Conservation (phyloP, 2,329 filamentous ascomycete species). For the Alternaria hordeiaustralica region DNA sequence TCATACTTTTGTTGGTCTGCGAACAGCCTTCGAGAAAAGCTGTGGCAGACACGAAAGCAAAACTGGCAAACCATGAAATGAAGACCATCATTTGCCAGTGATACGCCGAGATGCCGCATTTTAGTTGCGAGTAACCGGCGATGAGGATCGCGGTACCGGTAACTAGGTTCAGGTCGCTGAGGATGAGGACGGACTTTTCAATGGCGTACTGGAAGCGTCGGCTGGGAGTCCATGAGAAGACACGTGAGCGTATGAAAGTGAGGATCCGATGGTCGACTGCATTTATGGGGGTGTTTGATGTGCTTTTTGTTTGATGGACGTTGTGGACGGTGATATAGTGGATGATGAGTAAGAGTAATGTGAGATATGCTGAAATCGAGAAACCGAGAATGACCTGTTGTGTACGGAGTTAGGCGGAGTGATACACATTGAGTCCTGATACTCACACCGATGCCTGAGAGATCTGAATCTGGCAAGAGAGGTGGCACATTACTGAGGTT, state of each 20-base stretch:
- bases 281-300: slow-evolving; percentile 11
- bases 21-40: slow-evolving; percentile 29
- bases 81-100: slow-evolving; percentile 39
- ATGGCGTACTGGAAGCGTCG: slow-evolving; percentile 33
- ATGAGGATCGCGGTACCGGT: slow-evolving; percentile 34
- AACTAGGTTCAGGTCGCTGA: slow-evolving; percentile 35
- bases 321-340: slow-evolving; percentile 22
- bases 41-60: slow-evolving; percentile 29
- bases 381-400: slow-evolving; percentile 34
- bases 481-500: slow-evolving; percentile 20
- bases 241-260: slow-evolving; percentile 14
- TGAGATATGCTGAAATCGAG: slow-evolving; percentile 34
- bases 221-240: slow-evolving; percentile 28
- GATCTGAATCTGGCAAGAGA: slow-evolving; percentile 26
- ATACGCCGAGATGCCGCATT: slow-evolving; percentile 34
- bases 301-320: background rate
- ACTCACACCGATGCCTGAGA: slow-evolving; percentile 33
- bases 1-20: slow-evolving; percentile 26
- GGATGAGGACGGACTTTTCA: slow-evolving; percentile 36
- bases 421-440: background rate
- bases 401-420: background rate
- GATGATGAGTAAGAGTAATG: slow-evolving; percentile 25
- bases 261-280: slow-evolving; percentile 22
- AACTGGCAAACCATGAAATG: slow-evolving; percentile 31
- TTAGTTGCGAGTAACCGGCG: slow-evolving; percentile 28